Percentiles rank a stretch among this genome's conserved stretches.
These are phyloP conservation scores for Vanderwaltozyma verrucispora DNA, from an alignment of 805 yeast species.

Conservation along the genomic window DNA sequence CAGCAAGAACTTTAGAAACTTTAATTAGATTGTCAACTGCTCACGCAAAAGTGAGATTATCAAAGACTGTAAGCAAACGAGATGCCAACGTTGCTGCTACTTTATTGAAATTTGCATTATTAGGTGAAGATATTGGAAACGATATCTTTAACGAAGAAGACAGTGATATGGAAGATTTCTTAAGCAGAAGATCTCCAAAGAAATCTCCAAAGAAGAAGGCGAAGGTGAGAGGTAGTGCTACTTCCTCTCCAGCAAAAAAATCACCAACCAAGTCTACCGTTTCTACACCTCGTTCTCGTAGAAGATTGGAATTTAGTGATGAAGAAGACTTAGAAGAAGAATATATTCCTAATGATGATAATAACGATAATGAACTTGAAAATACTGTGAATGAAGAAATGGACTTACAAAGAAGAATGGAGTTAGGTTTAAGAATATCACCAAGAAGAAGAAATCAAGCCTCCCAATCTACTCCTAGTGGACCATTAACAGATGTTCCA, in stretches of 20 bases:
- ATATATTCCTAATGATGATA: constrained; percentile 11
- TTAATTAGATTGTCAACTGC: constrained; percentile 91
- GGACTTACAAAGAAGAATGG: constrained; percentile 20
- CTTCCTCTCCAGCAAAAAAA: constrained; percentile 14
- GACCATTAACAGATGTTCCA: constrained; percentile 20
- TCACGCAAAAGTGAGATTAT: constrained; percentile 90
- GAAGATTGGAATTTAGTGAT: constrained; percentile 16
- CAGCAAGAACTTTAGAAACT: constrained; percentile 97
- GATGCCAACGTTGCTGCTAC: constrained; percentile 86
- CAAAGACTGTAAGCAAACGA: constrained; percentile 56
- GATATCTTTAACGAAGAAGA: constrained; percentile 17
- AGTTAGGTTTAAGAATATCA: constrained; percentile 22
- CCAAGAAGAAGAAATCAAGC: constrained; percentile 19
- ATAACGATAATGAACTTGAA: constrained; percentile 6
- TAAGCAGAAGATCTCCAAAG: constrained; percentile 18
- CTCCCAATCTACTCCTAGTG: constrained; percentile 1
- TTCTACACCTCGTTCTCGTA: constrained; percentile 6
- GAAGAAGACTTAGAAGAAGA: constrained; percentile 28
- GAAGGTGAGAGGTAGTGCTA: constrained; percentile 4
- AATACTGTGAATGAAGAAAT: constrained; percentile 24
- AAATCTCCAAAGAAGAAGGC: constrained; percentile 28
- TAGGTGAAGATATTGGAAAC: constrained; percentile 32
- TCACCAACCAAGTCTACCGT: constrained; percentile 8
- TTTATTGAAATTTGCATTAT: constrained; percentile 72
- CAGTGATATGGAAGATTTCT: constrained; percentile 11